These are phyloP conservation scores for Terfezia boudieri DNA, from an alignment of 495 filamentous ascomycete species.

Conservation along the genomic window DNA sequence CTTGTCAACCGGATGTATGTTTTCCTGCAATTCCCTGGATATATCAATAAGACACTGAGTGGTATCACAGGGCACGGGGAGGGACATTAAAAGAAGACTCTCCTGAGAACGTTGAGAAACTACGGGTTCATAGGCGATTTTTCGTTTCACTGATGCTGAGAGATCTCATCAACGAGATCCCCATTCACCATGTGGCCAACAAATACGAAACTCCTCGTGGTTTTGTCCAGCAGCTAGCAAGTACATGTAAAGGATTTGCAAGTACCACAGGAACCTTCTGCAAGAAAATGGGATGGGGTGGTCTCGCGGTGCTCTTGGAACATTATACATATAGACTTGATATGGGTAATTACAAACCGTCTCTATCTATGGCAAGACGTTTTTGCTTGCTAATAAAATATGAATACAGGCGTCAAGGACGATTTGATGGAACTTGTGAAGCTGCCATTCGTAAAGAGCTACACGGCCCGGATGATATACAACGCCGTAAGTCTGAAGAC, in stretches of 20 bases:
- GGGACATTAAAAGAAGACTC: constrained; percentile 43
- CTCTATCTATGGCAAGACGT: not conserved
- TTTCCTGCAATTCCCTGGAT: not conserved
- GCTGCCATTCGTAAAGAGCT: constrained; percentile 57
- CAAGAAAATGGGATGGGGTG: constrained; percentile 1
- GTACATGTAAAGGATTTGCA: constrained; percentile 59
- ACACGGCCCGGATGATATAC: constrained; percentile 52
- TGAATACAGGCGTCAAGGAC: constrained; percentile 30
- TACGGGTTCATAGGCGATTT: constrained; percentile 50
- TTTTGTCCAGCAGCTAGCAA: constrained; percentile 45
- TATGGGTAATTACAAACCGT: constrained; percentile 22
- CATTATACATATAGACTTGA: constrained; percentile 57
- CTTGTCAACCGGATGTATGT: constrained; percentile 50
- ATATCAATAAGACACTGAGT: not conserved
- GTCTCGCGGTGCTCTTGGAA: constrained; percentile 50
- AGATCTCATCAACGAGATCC: constrained; percentile 59
- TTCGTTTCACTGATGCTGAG: constrained; percentile 63
- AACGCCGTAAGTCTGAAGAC: constrained; percentile 32
- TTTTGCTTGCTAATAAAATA: not conserved
- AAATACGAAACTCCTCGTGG: constrained; percentile 52
- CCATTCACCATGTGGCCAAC: constrained; percentile 41
- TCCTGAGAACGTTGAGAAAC: constrained; percentile 33
- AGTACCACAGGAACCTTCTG: constrained; percentile 40
- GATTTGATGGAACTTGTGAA: constrained; percentile 36
- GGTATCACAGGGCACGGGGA: constrained; percentile 38